A percentile compares a stretch with the other conserved stretches of the same genome.
These are phyloP conservation scores for Serendipita indica DNA, from an alignment of 768 basidiomycete species.

Conservation along the genomic window DNA sequence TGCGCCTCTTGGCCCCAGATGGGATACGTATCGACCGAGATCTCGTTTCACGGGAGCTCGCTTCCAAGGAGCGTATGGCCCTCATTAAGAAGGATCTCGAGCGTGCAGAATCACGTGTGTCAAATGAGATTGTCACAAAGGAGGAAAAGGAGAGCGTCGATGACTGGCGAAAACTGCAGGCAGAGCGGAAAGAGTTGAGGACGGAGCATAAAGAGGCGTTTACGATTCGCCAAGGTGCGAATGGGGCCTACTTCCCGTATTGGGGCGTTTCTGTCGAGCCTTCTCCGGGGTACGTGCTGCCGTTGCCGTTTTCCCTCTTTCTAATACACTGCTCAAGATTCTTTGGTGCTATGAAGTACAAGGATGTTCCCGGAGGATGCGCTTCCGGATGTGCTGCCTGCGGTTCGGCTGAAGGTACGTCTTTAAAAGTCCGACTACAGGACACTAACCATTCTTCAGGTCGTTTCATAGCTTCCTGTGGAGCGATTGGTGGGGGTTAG, in stretches of 20 bases:
- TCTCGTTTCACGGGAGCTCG: background rate
- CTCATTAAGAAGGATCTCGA: background rate
- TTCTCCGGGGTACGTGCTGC: background rate
- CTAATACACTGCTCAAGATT: background rate
- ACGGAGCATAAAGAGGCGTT: slow-evolving; percentile 3
- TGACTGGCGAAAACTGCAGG: slow-evolving; percentile 1
- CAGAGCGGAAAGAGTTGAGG: background rate
- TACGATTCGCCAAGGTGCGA: background rate
- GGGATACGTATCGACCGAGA: background rate
- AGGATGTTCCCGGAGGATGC: background rate
- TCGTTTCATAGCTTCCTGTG: too few relatives aligned
- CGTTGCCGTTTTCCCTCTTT: background rate
- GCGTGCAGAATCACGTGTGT: background rate
- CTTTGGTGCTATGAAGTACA: background rate
- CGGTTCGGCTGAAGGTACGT: background rate
- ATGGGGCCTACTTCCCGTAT: background rate
- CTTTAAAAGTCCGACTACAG: too few relatives aligned
- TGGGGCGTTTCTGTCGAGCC: background rate
- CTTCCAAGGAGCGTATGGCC: background rate
- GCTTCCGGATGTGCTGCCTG: background rate
- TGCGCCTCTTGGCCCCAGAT: background rate
- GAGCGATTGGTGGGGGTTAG: too few relatives aligned
- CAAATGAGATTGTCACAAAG: background rate
- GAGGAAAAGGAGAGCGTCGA: background rate
- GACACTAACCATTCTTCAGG: too few relatives aligned